Conservation (phyloP, 2,329 filamentous ascomycete genomes). For the Xylariaceae sp. region DNA sequence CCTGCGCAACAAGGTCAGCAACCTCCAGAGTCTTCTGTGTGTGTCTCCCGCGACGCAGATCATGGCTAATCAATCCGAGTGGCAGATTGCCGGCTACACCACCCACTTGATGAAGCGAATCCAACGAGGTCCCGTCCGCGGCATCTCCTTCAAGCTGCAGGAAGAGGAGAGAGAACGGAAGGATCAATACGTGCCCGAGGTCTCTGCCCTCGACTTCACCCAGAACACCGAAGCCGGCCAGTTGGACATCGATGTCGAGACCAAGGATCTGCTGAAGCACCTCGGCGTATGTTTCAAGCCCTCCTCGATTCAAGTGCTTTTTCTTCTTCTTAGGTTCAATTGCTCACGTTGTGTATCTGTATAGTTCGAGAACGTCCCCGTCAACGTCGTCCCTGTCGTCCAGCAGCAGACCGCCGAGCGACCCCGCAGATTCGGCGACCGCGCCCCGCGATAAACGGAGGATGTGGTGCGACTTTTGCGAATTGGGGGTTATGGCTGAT, state of each 20-base stretch:
- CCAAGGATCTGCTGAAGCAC: slow-evolving; percentile 98
- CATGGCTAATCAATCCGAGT: no score
- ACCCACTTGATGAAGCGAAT: slow-evolving; percentile 99
- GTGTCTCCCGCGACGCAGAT: neutral
- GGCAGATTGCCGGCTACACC: slow-evolving; percentile 94
- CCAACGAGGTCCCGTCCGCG: slow-evolving; percentile 96
- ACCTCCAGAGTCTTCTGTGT: neutral
- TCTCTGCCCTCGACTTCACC: slow-evolving; percentile 97
- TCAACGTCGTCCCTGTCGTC: slow-evolving; percentile 90
- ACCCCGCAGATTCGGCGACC: slow-evolving; percentile 74
- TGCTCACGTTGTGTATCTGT: slow-evolving; percentile 34
- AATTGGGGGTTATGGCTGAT: slow-evolving; percentile 38
- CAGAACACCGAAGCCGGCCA: slow-evolving; percentile 92
- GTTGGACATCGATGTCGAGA: slow-evolving; percentile 94
- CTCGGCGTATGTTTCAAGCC: slow-evolving; percentile 77
- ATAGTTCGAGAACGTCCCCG: slow-evolving; percentile 95
- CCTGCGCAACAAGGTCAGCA: slow-evolving; percentile 93
- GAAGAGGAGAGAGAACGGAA: slow-evolving; percentile 99
- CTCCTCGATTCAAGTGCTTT: neutral
- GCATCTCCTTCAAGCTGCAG: slow-evolving; percentile 99
- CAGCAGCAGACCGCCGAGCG: slow-evolving; percentile 88
- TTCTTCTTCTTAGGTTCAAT: neutral
- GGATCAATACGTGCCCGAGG: slow-evolving; percentile 99
- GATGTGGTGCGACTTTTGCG: slow-evolving; percentile 13
- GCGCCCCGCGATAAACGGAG: slow-evolving; percentile 44